Evolutionary conservation across 2,329 filamentous ascomycete species (phyloP), one percentile per base, ranked within the genome.

Genomic region (Botryotinia convoluta): DNA sequence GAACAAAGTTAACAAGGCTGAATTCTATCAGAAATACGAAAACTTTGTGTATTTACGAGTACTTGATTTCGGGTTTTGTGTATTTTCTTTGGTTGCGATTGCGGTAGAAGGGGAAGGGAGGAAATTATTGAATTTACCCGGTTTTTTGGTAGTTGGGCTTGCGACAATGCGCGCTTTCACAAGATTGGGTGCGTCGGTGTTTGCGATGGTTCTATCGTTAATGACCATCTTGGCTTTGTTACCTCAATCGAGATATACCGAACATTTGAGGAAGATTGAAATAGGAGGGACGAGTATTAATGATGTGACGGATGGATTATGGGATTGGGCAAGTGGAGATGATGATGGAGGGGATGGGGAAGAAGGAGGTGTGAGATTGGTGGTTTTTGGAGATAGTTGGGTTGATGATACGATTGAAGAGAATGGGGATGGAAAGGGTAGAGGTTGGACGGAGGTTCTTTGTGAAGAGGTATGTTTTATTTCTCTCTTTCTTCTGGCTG

Each of bases 301-400:
- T 57, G 72, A 74, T 39, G 74, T 77, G 37, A 60, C 71, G 12
- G 68, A 70, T 51, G 39, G 62, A 26, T 39, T 77, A 10, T 79
- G 77, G 77, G 73, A 69, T 32, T 79, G 77, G 78, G 75, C 72
- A 1, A 42, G 61, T 42, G 71, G 73, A 12, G 73, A 72, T 63
- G 71, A 70, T 44, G 71, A 70, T 8, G 64, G 57, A 18, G 62
- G 68, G 4, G 61, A 71, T 8, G 75, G 69, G 9, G 71, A 73
- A 32, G 61, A 64, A 8, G 74, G 71, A 20, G 76, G 75, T 3
- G 42, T 77, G 14, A 73, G 77, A 45, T 62, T 81, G 54, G 78
- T 81, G 8, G 76, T 80, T 63, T 81, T 81, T 73, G 80, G 80
- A 4, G 79, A 81, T 71, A 77, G 75, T 39, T 81, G 79, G 79